These are phyloP conservation scores for Trametes versicolor DNA, from an alignment of 1,284 basidiomycete species.

Conservation along the genomic window DNA sequence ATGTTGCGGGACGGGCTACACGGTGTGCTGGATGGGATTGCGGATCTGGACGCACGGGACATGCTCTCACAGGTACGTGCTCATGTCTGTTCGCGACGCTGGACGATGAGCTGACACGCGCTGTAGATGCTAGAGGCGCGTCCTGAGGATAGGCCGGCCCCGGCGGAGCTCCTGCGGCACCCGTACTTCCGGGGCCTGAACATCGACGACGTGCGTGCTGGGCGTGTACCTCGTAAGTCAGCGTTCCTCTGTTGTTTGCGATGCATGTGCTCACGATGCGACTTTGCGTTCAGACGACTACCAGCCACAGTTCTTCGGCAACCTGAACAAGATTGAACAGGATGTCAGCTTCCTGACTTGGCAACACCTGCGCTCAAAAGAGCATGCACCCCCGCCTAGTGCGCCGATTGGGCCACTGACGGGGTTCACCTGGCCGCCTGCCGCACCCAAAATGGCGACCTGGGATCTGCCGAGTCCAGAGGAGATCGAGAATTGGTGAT, in stretches of 20 bases:
- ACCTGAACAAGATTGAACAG: neutral
- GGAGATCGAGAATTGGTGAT: neutral
- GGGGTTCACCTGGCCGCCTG: neutral
- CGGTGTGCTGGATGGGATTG: neutral
- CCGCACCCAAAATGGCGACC: neutral
- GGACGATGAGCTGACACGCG: neutral
- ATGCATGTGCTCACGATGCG: neutral
- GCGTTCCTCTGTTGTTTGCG: neutral
- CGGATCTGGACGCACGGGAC: conserved; percentile 6
- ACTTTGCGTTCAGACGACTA: neutral
- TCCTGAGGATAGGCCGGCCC: neutral
- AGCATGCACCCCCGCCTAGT: neutral
- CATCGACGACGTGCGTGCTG: conserved; percentile 2
- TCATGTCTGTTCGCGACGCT: neutral
- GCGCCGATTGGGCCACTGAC: neutral
- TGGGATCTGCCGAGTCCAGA: neutral
- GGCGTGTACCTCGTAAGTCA: conserved; percentile 10
- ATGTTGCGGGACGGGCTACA: conserved; percentile 14
- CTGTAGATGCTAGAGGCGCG: conserved; percentile 6
- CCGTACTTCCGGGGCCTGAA: conserved; percentile 16
- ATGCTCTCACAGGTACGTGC: conserved; percentile 3
- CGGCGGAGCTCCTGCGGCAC: conserved; percentile 4
- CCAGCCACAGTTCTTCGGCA: neutral
- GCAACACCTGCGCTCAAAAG: neutral
- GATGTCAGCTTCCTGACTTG: conserved; percentile 1